Base-by-base conservation (phyloP, 441 rosid species). In the Arabidopsis lyrata region DNA sequence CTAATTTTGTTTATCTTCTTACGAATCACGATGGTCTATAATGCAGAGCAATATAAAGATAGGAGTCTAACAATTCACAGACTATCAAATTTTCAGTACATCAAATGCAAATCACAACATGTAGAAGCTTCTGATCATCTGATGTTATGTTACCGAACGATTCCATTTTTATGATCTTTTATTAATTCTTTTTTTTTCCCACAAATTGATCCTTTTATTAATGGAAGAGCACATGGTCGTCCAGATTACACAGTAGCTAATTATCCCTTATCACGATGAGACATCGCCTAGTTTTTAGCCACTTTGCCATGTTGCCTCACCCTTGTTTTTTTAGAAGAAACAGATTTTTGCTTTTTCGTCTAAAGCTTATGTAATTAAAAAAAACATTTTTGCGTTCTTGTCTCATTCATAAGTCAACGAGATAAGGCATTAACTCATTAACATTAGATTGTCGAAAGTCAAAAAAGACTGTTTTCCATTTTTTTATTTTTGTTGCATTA, bases 321-420 rank as follows among this genome's bases (percentile, higher is more conserved):
- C 27, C 8, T 4, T 32, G n/a, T 1, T 31, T 31, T 15, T n/a
- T 4, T 11, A 4, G 63, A 10, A 9, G 2, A 38, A 20, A 16
- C 29, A 34, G 8, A 5, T 34, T 1, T 15, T 1, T 15, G 3
- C 15, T 55, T 14, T 15, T 12, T 10, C 12, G 5, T 58, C 42
- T 58, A 5, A 56, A 35, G 10, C 6, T 56, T 6, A 34, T 57
- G 10, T 10, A 42, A 53, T 27, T 53, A n/a, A 6, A 27, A 53
- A 53, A 13, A 2, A 45, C 22, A 50, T 8, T 32, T 32, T 8
- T 55, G 39, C 22, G 13, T 55, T 18, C 18, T 55, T 32, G 22
- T 31, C 16, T 55, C 39, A 57, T 57, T 36, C 35, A 22, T n/a
- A 66, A 66, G 60, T 66, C 72, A 68, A 68, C 32, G 18, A 29